These are phyloP conservation scores for Saposhnikovia divaricata DNA, from an alignment of 129 eudicot species.

Conservation along the genomic window DNA sequence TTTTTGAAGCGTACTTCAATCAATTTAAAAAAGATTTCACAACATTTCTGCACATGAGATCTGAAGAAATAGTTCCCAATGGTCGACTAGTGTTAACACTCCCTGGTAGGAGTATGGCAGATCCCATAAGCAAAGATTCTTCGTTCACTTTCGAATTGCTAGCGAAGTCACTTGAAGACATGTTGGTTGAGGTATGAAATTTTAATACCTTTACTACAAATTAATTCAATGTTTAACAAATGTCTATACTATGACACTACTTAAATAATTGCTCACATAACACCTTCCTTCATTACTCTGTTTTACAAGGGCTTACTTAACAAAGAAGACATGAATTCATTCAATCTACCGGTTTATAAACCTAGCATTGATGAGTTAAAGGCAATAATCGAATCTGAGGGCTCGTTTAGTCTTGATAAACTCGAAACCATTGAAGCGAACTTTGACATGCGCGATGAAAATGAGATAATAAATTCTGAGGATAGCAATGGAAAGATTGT, in stretches of 20 bases:
- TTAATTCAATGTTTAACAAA: no score
- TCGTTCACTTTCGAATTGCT: not conserved
- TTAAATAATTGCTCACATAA: no score
- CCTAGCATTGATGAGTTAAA: not conserved
- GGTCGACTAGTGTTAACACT: slow-evolving; percentile 51
- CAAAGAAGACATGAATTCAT: not conserved
- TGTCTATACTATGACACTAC: no score
- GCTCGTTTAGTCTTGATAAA: not conserved
- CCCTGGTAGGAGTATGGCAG: slow-evolving; percentile 23
- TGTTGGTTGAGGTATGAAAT: slow-evolving; percentile 21
- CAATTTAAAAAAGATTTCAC: slow-evolving; percentile 31
- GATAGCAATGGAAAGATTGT: not conserved
- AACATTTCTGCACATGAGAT: slow-evolving; percentile 18
- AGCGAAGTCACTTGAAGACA: slow-evolving; percentile 10
- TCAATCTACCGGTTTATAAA: not conserved
- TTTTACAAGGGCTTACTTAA: not conserved
- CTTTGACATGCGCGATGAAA: not conserved
- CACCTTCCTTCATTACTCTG: no score
- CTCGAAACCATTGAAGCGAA: not conserved
- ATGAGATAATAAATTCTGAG: not conserved
- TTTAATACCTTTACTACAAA: no score
- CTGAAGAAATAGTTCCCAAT: slow-evolving; percentile 26
- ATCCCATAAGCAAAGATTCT: not conserved
- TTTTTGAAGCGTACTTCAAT: slow-evolving; percentile 26
- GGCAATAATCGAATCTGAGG: not conserved